Conservation (phyloP, 306 rosid species). For the Fagus crenata region DNA sequence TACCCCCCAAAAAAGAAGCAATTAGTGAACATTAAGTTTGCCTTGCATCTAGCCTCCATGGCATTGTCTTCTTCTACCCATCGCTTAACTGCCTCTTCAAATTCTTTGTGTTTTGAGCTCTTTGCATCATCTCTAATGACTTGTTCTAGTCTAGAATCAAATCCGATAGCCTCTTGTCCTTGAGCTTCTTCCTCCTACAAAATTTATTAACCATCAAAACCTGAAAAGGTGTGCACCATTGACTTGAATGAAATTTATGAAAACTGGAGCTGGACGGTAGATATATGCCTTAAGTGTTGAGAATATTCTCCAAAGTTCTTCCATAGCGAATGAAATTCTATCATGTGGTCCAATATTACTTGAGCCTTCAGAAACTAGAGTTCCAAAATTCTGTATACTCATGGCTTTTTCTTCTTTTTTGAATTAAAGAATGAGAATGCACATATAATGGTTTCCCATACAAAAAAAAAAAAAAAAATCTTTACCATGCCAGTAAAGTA, state of each 20-base stretch:
- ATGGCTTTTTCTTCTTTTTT: not conserved
- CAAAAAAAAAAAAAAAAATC: not conserved
- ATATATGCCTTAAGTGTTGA: not conserved
- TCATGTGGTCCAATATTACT: constrained; percentile 17
- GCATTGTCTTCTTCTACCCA: constrained; percentile 45
- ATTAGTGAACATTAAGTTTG: constrained; percentile 18
- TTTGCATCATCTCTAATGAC: constrained; percentile 30
- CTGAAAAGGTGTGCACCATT: constrained; percentile 6
- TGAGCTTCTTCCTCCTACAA: constrained; percentile 42
- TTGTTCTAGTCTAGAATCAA: constrained; percentile 35
- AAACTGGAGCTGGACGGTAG: not conserved
- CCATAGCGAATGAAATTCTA: not conserved
- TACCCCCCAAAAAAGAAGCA: not conserved
- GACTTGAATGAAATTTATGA: constrained; percentile 19
- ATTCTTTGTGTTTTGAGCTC: constrained; percentile 36
- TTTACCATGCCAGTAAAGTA: constrained; percentile 26
- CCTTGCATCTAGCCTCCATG: constrained; percentile 56
- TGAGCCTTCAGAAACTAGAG: constrained; percentile 1
- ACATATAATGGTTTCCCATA: not conserved
- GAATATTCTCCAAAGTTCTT: constrained; percentile 23
- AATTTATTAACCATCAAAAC: constrained; percentile 7
- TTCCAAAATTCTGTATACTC: not conserved
- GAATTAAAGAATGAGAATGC: constrained; percentile 2
- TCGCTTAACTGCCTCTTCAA: constrained; percentile 39
- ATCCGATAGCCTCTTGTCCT: constrained; percentile 29